Percentiles rank a stretch among this genome's conserved stretches.
These are phyloP conservation scores for Piper betle DNA, from an alignment of 164 flowering plant genomes.

Conservation along the genomic window DNA sequence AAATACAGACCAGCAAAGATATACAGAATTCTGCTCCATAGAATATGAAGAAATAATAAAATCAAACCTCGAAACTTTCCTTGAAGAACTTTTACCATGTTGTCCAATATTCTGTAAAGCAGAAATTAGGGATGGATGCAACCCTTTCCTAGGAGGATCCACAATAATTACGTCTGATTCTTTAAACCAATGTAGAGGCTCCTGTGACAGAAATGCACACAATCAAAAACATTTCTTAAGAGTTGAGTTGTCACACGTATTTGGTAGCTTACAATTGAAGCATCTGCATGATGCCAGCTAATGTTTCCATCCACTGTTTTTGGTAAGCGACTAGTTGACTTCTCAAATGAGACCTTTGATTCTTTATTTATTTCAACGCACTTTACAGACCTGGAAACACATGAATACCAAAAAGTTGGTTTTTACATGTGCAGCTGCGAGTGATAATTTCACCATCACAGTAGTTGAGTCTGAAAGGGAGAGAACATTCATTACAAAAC, in stretches of 20 bases:
- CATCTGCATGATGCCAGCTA: constrained; percentile 92
- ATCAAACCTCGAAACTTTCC: constrained; percentile 34
- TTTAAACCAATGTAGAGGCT: constrained; percentile 74
- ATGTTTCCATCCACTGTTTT: constrained; percentile 46
- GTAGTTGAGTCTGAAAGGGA: not conserved
- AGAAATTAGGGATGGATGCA: constrained; percentile 53
- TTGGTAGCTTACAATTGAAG: constrained; percentile 51
- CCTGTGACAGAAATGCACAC: constrained; percentile 26
- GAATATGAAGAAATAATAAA: not conserved
- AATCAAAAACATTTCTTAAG: not conserved
- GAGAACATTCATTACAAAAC: constrained; percentile 2
- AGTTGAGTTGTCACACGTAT: not conserved
- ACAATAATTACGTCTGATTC: constrained; percentile 86
- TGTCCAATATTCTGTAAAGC: constrained; percentile 38
- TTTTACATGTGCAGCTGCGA: not conserved
- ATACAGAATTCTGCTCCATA: not conserved
- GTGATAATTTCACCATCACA: not conserved
- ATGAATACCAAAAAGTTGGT: not conserved
- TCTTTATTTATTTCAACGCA: constrained; percentile 92
- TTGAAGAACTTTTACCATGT: constrained; percentile 23
- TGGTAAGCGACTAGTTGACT: constrained; percentile 66
- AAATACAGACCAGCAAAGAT: not conserved
- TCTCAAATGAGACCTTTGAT: constrained; percentile 79
- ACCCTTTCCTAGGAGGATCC: constrained; percentile 95
- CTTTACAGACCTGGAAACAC: constrained; percentile 58